A percentile compares a stretch with the other conserved stretches of the same genome.
These are phyloP conservation scores for Bryopsis sp. DNA, from an alignment of 139 green algal genomes.

Conservation along the genomic window DNA sequence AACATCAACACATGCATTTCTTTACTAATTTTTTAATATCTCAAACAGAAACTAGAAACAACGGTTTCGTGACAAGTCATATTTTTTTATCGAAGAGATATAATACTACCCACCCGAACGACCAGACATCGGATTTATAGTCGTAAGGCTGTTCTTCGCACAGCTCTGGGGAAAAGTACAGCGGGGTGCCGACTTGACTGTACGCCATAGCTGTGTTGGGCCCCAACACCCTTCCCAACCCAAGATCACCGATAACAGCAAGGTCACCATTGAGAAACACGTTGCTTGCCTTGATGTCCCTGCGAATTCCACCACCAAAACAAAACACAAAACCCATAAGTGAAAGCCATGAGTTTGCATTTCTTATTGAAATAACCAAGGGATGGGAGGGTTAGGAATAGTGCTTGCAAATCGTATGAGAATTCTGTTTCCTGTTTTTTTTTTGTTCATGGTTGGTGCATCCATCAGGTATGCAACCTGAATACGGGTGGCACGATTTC, in stretches of 20 bases:
- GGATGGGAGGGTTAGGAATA: no score
- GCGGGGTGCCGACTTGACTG: slow-evolving; percentile 24
- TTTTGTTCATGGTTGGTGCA: no score
- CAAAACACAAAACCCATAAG: no score
- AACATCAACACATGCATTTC: background rate
- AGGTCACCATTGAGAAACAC: slow-evolving; percentile 12
- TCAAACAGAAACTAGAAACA: background rate
- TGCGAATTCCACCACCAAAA: no score
- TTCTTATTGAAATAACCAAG: no score
- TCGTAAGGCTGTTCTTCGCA: slow-evolving; percentile 21
- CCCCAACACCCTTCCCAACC: slow-evolving; percentile 6
- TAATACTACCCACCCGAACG: slow-evolving; percentile 17
- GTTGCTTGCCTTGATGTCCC: slow-evolving; percentile 22
- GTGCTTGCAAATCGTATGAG: no score
- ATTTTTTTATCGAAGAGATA: background rate
- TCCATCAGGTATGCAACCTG: no score
- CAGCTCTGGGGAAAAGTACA: slow-evolving; percentile 25
- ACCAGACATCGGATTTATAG: slow-evolving; percentile 22
- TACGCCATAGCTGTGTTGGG: slow-evolving; percentile 8
- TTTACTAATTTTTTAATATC: background rate
- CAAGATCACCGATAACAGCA: slow-evolving; percentile 11
- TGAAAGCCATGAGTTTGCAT: no score
- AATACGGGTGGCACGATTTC: no score
- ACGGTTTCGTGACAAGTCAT: background rate
- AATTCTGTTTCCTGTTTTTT: no score